Base-by-base conservation (phyloP, 2,329 filamentous ascomycete species). In the Aaosphaeria arxii region DNA sequence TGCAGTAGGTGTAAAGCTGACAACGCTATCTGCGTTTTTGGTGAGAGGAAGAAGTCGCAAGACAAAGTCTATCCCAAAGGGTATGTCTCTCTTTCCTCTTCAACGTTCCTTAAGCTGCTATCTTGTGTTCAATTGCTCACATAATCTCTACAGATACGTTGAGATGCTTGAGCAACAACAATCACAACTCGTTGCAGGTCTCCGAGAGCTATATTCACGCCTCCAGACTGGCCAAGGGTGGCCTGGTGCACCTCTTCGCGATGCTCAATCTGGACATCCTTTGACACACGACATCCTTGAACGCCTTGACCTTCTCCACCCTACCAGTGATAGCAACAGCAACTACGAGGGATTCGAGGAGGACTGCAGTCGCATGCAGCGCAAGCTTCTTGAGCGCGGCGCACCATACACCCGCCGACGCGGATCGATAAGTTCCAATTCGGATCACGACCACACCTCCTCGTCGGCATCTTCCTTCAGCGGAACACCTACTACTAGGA, bases 1-100 rank as follows among this genome's bases (percentile, higher is more conserved):
- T 86, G 83, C 71, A 77, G 77, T 56, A 73, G 83, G 50, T 86
- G 83, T 68, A 80, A 80, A 61, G 75, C 79, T 51, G 83, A 86
- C 66, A 84, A 85, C 63, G 78, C 80, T 38, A 82, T 84, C 51
- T 86, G 83, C 57, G 78, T 84, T 4, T 86, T 84, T 67, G 82
- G 82, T 31, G 82, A 85, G 62, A 73, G 82, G 47, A 86, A 85
- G 66, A 85, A 84, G 73, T 78, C 79, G 5, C 81, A 84, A 58
- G 83, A 86, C 67, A 85, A 85, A 66, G 78, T 84, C 42, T 85
- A 85, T 64, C 83, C 83, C n/a, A 86, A 85, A 71, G 83, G 83
- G 78, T 85, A 67, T 71, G 77, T 66, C 38, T 38, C n/a, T 3
- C 11, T 40, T 5, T 33, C 4, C 3, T 13, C 5, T 35, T 31